Percentiles rank a stretch among this genome's conserved stretches.
Evolutionary conservation across 75 land plant genomes (phyloP).

Genomic region (Ceratopteris richardii): DNA sequence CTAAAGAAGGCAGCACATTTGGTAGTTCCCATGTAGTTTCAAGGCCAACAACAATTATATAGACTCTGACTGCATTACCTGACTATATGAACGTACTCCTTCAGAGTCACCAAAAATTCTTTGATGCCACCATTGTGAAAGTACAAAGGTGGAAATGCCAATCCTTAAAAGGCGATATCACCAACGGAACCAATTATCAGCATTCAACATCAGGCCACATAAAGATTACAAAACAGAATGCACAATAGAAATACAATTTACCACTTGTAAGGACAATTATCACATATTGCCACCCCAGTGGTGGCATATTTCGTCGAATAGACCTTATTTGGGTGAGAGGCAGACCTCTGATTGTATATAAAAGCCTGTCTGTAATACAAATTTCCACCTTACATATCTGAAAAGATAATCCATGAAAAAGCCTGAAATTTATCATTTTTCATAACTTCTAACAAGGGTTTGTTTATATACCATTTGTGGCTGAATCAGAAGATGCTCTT

Average conservation of each 20-base stretch:
- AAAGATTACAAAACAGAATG: not conserved
- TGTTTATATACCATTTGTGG: conserved; percentile 1
- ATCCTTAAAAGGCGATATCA: conserved; percentile 38
- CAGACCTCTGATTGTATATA: conserved; percentile 77
- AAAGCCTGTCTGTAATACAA: conserved; percentile 58
- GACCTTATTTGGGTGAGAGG: conserved; percentile 74
- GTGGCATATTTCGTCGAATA: conserved; percentile 79
- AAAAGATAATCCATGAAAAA: not conserved
- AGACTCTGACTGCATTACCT: too few relatives aligned
- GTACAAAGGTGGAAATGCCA: conserved; percentile 83
- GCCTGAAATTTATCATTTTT: not conserved
- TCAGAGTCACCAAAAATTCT: conserved; percentile 73
- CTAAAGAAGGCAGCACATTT: too few relatives aligned
- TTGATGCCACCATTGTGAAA: conserved; percentile 93
- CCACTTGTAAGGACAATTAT: conserved; percentile 85
- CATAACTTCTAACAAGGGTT: not conserved
- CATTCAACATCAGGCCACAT: too few relatives aligned
- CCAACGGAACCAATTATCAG: not conserved
- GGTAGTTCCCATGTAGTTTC: too few relatives aligned
- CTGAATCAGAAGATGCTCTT: conserved; percentile 6
- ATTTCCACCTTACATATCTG: too few relatives aligned
- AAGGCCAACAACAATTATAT: too few relatives aligned
- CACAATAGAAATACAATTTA: conserved; percentile 1
- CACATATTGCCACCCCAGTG: conserved; percentile 91
- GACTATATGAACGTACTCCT: conserved; percentile 64